Conservation (phyloP, 345 rosid species). For the Rhizophora apiculata region DNA sequence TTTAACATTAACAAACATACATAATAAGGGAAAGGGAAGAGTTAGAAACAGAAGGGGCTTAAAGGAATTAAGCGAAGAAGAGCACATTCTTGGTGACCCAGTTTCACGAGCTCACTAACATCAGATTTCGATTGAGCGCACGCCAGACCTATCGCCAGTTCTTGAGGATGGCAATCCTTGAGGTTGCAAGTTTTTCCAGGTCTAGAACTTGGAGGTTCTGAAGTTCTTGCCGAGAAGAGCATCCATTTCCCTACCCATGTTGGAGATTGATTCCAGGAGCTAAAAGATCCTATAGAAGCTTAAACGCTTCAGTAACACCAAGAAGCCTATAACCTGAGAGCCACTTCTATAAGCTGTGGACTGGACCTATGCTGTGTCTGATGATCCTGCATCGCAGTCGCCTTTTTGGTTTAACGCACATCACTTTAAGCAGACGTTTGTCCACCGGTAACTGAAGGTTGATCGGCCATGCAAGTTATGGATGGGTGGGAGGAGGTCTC, state of each 20-base stretch:
- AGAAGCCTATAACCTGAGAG: neutral
- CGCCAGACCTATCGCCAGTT: slow-evolving; percentile 38
- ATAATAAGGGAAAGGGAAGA: neutral
- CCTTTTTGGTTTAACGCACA: neutral
- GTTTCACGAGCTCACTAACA: slow-evolving; percentile 41
- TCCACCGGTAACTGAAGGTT: too few relatives aligned
- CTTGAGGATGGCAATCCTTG: slow-evolving; percentile 43
- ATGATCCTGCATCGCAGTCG: neutral
- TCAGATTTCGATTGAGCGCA: slow-evolving; percentile 46
- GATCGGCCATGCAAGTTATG: too few relatives aligned
- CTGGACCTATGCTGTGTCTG: neutral
- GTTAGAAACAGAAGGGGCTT: neutral
- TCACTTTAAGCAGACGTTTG: too few relatives aligned
- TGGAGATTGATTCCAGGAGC: neutral
- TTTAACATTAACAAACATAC: neutral
- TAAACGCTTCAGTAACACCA: neutral
- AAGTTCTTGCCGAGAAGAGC: slow-evolving; percentile 35
- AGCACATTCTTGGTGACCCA: slow-evolving; percentile 45
- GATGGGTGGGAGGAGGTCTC: too few relatives aligned
- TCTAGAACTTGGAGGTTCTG: slow-evolving; percentile 37
- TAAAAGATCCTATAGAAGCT: neutral
- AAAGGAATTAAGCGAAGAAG: slow-evolving; percentile 36
- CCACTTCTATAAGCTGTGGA: neutral
- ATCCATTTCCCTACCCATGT: slow-evolving; percentile 29
- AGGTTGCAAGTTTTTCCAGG: slow-evolving; percentile 42